These are phyloP conservation scores for Elongisporangium anandrum DNA, from an alignment of 352 stramenopile genomes.

Conservation along the genomic window DNA sequence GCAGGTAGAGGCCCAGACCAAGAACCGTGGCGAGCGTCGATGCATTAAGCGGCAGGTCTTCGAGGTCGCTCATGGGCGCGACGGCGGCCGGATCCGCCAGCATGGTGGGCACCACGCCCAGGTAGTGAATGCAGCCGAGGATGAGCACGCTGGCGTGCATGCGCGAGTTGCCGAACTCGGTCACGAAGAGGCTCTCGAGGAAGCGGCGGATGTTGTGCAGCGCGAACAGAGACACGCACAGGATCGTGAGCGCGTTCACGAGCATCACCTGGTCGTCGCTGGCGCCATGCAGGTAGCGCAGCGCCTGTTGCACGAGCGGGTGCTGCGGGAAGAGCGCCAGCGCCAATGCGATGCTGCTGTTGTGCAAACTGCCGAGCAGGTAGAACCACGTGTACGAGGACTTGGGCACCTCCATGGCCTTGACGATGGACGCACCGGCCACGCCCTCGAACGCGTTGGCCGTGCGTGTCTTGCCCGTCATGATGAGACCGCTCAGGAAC, in stretches of 20 bases:
- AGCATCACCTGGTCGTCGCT: slow-evolving; percentile 2
- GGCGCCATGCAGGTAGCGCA: slow-evolving; percentile 28
- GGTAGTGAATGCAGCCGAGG: slow-evolving; percentile 58
- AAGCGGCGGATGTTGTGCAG: slow-evolving; percentile 52
- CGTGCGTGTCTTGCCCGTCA: background rate
- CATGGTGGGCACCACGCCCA: slow-evolving; percentile 38
- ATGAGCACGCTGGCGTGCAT: slow-evolving; percentile 60
- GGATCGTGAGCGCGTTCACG: slow-evolving; percentile 34
- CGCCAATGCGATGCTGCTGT: slow-evolving; percentile 24
- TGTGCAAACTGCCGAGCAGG: slow-evolving; percentile 46
- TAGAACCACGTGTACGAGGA: slow-evolving; percentile 77
- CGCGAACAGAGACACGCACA: slow-evolving; percentile 46
- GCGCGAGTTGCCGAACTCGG: slow-evolving; percentile 54
- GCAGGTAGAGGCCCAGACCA: slow-evolving; percentile 30
- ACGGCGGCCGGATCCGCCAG: slow-evolving; percentile 33
- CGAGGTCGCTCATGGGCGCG: background rate
- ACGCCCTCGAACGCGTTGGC: background rate
- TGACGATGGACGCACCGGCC: background rate
- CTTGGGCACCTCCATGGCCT: slow-evolving; percentile 25
- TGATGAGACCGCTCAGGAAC: background rate
- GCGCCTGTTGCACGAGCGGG: slow-evolving; percentile 18
- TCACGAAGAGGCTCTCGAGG: slow-evolving; percentile 56
- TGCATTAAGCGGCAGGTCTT: slow-evolving; percentile 8
- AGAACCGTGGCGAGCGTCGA: slow-evolving; percentile 11
- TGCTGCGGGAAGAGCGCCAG: slow-evolving; percentile 24